Base-by-base conservation (phyloP, 192 early-diverging fungal species). In the Backusella circina region DNA sequence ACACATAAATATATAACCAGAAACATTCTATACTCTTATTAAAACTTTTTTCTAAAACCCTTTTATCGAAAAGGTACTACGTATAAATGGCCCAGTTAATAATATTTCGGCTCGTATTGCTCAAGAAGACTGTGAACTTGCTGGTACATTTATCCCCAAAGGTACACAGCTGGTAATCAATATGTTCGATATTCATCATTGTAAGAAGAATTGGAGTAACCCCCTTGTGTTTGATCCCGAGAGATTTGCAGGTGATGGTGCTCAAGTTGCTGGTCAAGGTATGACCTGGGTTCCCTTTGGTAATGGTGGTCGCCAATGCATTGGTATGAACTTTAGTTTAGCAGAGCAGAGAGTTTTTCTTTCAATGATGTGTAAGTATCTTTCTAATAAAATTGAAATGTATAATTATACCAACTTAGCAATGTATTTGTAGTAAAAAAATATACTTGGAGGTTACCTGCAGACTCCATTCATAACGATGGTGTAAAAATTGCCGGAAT, bases 281-380 rank as follows among this genome's bases (percentile, higher is more conserved):
- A 81, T 84, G 64, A 37, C 81, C 12, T 90, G 86, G 84, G 74
- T 85, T 1, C 83, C 89, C 6, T 91, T 91, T 65, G 83, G 89
- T 77, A 81, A 80, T 30, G 89, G 88, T 15, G 61, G 64, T 32
- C 83, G 84, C 38, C 82, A 90, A 78, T 91, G 90, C 78, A 82
- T 90, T 50, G 88, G 88, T 26, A 86, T 87, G 86, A 86, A 86
- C 72, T 91, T 91, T 73, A 82, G 84, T 23, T 74, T 91, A 28
- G 73, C 85, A 13, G 89, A 90, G 76, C 86, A 88, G 77, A 80
- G 82, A n/a, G 83, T 91, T 15, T 76, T 87, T 26, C 80, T 89
- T 6, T 57, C 82, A 15, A 86, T 88, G 73, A 88, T 67, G 70
- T 44, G 74, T 75, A 75, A 21, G 74, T 44, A 23, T 12, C 18